phyloP scores from a whole-genome alignment of 140 eudicot genomes.

The Cichorium intybus region DNA sequence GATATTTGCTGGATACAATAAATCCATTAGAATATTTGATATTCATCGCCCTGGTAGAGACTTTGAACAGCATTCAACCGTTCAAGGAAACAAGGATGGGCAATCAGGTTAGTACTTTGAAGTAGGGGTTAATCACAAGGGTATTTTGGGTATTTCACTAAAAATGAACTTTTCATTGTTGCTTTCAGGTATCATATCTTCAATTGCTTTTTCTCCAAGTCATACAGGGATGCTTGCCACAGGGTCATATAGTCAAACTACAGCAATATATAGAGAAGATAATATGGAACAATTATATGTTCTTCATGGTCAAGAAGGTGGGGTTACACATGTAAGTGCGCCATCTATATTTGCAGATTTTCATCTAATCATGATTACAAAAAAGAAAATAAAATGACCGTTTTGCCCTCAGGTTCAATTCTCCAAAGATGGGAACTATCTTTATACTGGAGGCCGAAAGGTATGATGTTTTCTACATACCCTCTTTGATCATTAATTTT shows the following conservation, averaged over 20 bases:
- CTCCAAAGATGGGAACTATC: conserved; percentile 91
- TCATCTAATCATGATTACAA: background rate
- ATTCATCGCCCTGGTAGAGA: conserved; percentile 98
- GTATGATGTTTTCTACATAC: conserved; percentile 25
- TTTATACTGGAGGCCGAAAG: conserved; percentile 94
- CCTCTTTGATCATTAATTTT: background rate
- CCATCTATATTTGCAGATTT: background rate
- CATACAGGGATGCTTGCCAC: conserved; percentile 84
- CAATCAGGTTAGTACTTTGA: conserved; percentile 61
- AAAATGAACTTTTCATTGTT: background rate
- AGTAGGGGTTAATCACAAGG: background rate
- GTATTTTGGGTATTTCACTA: background rate
- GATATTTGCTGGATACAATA: conserved; percentile 94
- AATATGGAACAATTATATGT: conserved; percentile 88
- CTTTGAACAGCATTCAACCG: conserved; percentile 74
- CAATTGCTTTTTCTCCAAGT: conserved; percentile 84
- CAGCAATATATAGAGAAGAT: conserved; percentile 90
- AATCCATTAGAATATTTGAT: conserved; percentile 76
- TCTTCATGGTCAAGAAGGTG: conserved; percentile 97
- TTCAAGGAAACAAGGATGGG: conserved; percentile 84
- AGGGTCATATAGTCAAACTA: conserved; percentile 86
- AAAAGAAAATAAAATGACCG: background rate
- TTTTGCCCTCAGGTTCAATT: conserved; percentile 62
- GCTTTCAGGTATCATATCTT: conserved; percentile 76
- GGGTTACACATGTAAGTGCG: conserved; percentile 91